phyloP scores from a whole-genome alignment of 441 rosid species.

The Cnidoscolus chayamansa region DNA sequence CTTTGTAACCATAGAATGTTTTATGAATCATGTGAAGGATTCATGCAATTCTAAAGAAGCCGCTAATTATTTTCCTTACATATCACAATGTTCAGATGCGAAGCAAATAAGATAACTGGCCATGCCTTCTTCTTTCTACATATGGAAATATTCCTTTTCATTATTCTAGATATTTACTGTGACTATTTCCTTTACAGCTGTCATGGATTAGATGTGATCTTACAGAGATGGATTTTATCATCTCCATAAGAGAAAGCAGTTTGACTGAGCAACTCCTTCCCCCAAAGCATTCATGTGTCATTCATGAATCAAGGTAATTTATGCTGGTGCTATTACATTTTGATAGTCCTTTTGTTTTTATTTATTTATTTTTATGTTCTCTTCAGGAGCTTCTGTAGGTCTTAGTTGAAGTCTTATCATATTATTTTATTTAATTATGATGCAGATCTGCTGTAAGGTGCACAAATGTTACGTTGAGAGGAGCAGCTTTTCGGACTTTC shows the following conservation, averaged over 20 bases:
- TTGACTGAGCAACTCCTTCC: constrained; percentile 43
- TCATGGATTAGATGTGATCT: constrained; percentile 51
- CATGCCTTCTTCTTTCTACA: background rate
- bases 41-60: background rate
- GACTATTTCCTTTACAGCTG: constrained; percentile 30
- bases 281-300: constrained; percentile 39
- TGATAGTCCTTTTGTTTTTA: background rate
- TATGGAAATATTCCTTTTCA: background rate
- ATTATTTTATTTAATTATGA: background rate
- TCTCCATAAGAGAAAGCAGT: constrained; percentile 33
- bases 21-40: background rate
- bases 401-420: background rate
- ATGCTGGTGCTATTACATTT: background rate
- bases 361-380: no score
- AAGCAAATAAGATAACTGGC: constrained; percentile 1
- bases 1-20: background rate
- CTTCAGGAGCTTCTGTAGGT: background rate
- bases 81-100: background rate
- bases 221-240: constrained; percentile 42
- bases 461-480: constrained; percentile 78
- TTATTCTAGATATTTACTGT: background rate
- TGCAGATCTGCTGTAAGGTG: constrained; percentile 90
- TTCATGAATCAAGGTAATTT: constrained; percentile 42
- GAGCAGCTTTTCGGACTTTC: constrained; percentile 84
- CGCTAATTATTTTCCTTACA: background rate